phyloP scores from a whole-genome alignment of 495 filamentous ascomycete genomes.

The Penicillium canescens region DNA sequence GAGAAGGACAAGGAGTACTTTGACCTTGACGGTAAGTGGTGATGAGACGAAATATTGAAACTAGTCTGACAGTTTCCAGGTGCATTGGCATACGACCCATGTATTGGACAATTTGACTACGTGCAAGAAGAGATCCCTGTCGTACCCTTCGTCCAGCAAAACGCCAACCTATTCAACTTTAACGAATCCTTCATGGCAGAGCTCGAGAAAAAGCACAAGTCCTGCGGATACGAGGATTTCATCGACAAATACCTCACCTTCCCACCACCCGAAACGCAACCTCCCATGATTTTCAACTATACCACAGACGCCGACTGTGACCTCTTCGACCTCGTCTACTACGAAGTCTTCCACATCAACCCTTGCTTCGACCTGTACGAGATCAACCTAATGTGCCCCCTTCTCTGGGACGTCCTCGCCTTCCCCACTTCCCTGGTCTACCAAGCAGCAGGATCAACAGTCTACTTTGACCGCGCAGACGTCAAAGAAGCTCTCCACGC shows the following conservation, averaged over 20 bases:
- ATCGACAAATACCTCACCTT: conserved; percentile 57
- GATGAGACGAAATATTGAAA: not conserved
- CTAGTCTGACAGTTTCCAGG: conserved; percentile 19
- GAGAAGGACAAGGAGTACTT: conserved; percentile 49
- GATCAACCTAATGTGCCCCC: conserved; percentile 46
- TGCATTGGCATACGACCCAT: conserved; percentile 43
- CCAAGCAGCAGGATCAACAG: conserved; percentile 37
- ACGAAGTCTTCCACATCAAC: conserved; percentile 49
- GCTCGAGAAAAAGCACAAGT: conserved; percentile 47
- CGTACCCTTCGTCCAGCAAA: conserved; percentile 51
- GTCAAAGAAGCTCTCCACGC: conserved; percentile 62
- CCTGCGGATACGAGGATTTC: conserved; percentile 58
- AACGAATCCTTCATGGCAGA: conserved; percentile 53
- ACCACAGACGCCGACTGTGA: conserved; percentile 45
- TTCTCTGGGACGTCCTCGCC: conserved; percentile 49
- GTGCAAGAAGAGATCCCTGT: conserved; percentile 42
- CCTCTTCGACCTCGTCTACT: conserved; percentile 48
- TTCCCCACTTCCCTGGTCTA: conserved; percentile 44
- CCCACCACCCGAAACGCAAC: conserved; percentile 47
- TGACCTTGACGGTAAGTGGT: conserved; percentile 39
- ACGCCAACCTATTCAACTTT: conserved; percentile 56
- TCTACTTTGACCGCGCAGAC: conserved; percentile 60
- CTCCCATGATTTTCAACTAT: conserved; percentile 36
- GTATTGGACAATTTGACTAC: conserved; percentile 42
- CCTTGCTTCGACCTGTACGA: conserved; percentile 65